Base-by-base conservation (phyloP, 1,139 yeast genomes). In the Geotrichum phurueaensis region DNA sequence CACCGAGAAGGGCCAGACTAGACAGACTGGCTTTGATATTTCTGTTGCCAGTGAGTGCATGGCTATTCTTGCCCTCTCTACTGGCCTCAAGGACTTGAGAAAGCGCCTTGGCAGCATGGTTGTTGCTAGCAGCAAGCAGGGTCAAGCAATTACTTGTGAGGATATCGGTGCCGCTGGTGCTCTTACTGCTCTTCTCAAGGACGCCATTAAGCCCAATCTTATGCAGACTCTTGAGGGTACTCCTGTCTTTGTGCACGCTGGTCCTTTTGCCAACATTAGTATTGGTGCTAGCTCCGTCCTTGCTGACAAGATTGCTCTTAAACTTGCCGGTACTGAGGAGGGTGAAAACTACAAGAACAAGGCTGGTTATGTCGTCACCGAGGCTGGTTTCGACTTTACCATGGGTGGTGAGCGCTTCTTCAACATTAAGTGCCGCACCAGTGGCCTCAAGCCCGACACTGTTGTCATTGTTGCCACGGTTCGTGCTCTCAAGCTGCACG, bases 181-280 rank as follows among this genome's bases (percentile, higher is more conserved):
- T 13, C 80, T 94, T 72, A 88, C 97, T 65, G 99, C 98, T 9
- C 80, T 94, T 69, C 83, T 94, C 80, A 92, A 90, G 79, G 99
- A 94, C 74, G 97, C 99, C 51, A 88, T 94, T 73, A 92, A 94
- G 78, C 99, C 99, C 66, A 94, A 90, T 74, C 79, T 94, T 71
- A 94, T 94, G 99, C 99, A 94, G 79, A 91, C 98, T 57, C 82
- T 94, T 67, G 99, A 94, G 78, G 99, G 98, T 65, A 91, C 98
- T 33, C 99, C 99, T 48, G 99, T 94, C 55, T 87, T 94, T 69
- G 97, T 94, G 57, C 99, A 94, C 74, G 98, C 99, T 60, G 99
- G 99, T 64, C 99, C 99, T 57, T 94, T 94, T 73, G 99, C 99
- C 68, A 94, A 94, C 76, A 94, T 94, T 69, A 89, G 97, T 57